Evolutionary conservation across 202 grass and related monocot species (phyloP).

Genomic region (Digitaria exilis): DNA sequence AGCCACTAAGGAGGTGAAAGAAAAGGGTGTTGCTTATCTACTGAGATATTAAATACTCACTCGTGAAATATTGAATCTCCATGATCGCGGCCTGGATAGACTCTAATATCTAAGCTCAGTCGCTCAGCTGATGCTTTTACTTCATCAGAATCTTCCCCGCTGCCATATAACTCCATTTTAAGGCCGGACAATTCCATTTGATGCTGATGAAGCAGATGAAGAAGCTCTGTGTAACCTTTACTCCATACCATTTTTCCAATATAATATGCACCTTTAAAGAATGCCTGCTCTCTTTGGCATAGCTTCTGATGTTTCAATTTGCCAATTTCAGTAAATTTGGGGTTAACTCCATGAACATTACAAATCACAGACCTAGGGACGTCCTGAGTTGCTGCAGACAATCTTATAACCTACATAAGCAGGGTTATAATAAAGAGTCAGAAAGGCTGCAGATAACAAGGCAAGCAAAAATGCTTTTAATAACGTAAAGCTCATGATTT

Average conservation of each 20-base stretch:
- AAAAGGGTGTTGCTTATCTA: not conserved
- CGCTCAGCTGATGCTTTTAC: conserved; percentile 69
- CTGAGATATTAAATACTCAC: conserved; percentile 44
- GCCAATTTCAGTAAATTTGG: conserved; percentile 84
- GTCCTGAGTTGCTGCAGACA: conserved; percentile 92
- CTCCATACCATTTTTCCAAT: conserved; percentile 99
- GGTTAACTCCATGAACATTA: conserved; percentile 97
- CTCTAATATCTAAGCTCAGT: conserved; percentile 68
- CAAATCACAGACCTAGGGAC: conserved; percentile 85
- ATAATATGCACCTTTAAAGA: conserved; percentile 89
- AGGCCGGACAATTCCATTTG: conserved; percentile 67
- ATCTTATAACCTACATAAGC: conserved; percentile 80
- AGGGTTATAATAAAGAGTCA: conserved; percentile 16
- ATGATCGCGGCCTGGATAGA: conserved; percentile 86
- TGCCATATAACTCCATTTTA: conserved; percentile 94
- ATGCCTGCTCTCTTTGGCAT: conserved; percentile 54
- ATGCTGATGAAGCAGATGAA: conserved; percentile 68
- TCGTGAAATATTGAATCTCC: conserved; percentile 90
- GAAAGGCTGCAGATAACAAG: conserved; percentile 4
- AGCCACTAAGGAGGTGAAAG: conserved; percentile 1
- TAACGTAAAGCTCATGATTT: conserved; percentile 4
- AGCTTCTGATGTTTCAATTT: conserved; percentile 69
- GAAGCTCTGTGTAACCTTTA: conserved; percentile 92
- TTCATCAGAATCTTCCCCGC: conserved; percentile 82
- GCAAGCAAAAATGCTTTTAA: not conserved